A percentile compares a stretch with the other conserved stretches of the same genome.
Evolutionary conservation across 2,329 filamentous ascomycete species (phyloP).

Genomic region (Chaetomiaceae sp.): DNA sequence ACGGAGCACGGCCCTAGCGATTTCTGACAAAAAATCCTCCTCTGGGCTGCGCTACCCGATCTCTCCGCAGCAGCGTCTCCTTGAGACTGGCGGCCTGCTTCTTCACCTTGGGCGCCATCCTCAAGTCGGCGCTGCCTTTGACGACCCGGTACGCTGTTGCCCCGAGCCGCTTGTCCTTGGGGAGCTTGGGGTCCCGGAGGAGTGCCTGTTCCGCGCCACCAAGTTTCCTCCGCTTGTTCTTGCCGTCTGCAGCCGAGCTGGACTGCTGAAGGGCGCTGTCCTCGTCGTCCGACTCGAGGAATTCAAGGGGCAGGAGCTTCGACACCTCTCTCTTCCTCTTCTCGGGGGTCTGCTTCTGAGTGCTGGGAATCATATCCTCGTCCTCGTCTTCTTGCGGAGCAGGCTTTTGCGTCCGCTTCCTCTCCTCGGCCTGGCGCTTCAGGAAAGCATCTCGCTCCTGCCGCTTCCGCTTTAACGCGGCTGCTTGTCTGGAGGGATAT

Average conservation of each 20-base stretch:
- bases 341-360: conserved; percentile 14
- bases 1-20: conserved; percentile 5
- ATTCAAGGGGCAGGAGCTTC: conserved; percentile 47
- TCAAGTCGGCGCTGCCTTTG: conserved; percentile 39
- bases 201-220: conserved; percentile 37
- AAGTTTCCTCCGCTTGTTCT: conserved; percentile 42
- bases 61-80: conserved; percentile 43
- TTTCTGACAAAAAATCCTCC: conserved; percentile 43
- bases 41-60: conserved; percentile 35
- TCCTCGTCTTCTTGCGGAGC: conserved; percentile 23
- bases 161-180: conserved; percentile 46
- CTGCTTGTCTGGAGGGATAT: conserved; percentile 40
- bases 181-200: conserved; percentile 35
- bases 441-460: conserved; percentile 50
- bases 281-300: conserved; percentile 50
- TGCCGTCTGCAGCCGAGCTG: conserved; percentile 23
- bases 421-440: conserved; percentile 50
- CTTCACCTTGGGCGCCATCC: conserved; percentile 45
- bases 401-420: conserved; percentile 34
- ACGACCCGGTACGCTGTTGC: conserved; percentile 50
- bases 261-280: conserved; percentile 27
- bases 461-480: conserved; percentile 49
- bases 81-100: conserved; percentile 40
- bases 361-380: conserved; percentile 13
- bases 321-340: conserved; percentile 37